phyloP scores from a whole-genome alignment of 768 basidiomycete species.

The Pseudohyphozyma bogoriensis region DNA sequence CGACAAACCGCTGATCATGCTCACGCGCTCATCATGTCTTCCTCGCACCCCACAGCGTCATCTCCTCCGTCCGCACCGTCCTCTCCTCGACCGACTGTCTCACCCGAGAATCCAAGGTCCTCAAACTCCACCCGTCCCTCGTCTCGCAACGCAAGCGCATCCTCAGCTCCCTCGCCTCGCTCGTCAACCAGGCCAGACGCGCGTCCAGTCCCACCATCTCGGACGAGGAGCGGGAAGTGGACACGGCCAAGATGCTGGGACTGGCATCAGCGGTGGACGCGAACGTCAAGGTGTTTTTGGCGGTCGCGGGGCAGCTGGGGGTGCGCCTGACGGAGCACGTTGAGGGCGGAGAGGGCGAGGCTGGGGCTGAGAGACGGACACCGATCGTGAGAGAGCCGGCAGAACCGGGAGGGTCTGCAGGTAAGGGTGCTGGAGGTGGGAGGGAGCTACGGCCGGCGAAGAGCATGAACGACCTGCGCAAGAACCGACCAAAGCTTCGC shows the following conservation, averaged over 20 bases:
- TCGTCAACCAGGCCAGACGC: conserved; percentile 59
- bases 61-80: conserved; percentile 82
- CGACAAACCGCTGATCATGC: background rate
- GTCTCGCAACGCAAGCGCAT: conserved; percentile 71
- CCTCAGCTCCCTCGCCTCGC: conserved; percentile 62
- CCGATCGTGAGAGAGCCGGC: background rate
- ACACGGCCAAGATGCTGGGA: conserved; percentile 67
- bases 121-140: conserved; percentile 57
- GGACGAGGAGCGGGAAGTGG: conserved; percentile 48
- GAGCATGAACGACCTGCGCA: conserved; percentile 13
- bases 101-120: conserved; percentile 63
- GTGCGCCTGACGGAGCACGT: background rate
- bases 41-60: conserved; percentile 45
- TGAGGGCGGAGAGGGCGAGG: background rate
- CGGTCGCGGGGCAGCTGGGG: conserved; percentile 30
- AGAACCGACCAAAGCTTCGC: conserved; percentile 6
- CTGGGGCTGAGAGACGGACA: background rate
- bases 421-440: too few relatives aligned
- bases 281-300: conserved; percentile 66
- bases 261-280: conserved; percentile 71
- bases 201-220: conserved; percentile 25
- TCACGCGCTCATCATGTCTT: background rate
- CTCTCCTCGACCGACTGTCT: conserved; percentile 74
- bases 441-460: conserved; percentile 6
- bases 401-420: too few relatives aligned